Evolutionary conservation across 306 rosid species (phyloP).

Genomic region (Dryas alaskensis): DNA sequence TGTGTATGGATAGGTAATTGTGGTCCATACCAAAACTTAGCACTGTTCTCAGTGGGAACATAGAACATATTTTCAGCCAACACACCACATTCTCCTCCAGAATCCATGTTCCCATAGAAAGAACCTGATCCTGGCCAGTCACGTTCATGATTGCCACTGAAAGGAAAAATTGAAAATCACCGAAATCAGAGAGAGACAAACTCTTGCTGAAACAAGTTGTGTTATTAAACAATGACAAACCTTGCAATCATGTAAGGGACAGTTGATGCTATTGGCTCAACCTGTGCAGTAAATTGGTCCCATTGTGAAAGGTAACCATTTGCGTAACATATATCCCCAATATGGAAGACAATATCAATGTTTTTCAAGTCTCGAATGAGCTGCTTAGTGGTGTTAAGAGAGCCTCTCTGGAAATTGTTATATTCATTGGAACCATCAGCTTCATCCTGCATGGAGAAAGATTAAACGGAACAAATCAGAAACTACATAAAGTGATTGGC

Average conservation of each 20-base stretch:
- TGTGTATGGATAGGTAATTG: no score
- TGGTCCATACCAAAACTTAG: constrained; percentile 64
- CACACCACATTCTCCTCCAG: constrained; percentile 95
- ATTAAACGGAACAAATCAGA: background rate
- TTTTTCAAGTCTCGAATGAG: constrained; percentile 68
- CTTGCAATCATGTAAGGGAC: constrained; percentile 87
- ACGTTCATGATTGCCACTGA: constrained; percentile 92
- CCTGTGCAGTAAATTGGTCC: constrained; percentile 90
- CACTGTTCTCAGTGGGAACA: constrained; percentile 84
- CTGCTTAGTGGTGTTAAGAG: constrained; percentile 82
- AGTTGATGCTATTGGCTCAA: constrained; percentile 84
- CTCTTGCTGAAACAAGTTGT: background rate
- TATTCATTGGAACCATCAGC: constrained; percentile 93
- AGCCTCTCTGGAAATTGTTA: constrained; percentile 64
- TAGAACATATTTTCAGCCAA: constrained; percentile 80
- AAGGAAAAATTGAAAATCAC: constrained; percentile 26
- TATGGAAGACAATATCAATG: constrained; percentile 75
- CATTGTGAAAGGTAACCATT: constrained; percentile 88
- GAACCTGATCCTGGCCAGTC: constrained; percentile 91
- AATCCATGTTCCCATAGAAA: constrained; percentile 67
- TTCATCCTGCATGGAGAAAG: constrained; percentile 36
- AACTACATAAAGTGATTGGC: background rate
- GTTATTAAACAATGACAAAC: constrained; percentile 26
- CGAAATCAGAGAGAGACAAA: constrained; percentile 24
- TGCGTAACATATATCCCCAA: constrained; percentile 81